Base-by-base conservation (phyloP, 1,139 yeast species). In the Saccharomycopsis crataegensis region DNA sequence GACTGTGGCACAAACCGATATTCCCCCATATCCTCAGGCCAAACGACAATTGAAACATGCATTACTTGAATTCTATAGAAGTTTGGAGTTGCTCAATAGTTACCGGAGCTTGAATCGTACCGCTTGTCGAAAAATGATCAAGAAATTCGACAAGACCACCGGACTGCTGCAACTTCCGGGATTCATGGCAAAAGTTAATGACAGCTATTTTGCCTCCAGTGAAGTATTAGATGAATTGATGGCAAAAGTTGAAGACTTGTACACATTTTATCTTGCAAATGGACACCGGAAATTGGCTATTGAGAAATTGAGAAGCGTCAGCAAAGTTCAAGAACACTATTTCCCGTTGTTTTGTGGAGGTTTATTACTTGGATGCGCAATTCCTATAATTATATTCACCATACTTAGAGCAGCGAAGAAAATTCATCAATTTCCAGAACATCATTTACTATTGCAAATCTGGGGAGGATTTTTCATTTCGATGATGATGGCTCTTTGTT, bases 381-480 rank as follows among this genome's bases (percentile, higher is more conserved):
- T 86, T 1, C 94, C 96, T 1, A 68, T 87, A 34, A 70, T 83
- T 34, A 64, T 74, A 1, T 71, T 81, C 47, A 82, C 79, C 0
- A 55, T 83, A 3, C 78, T 77, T 55, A 59, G 65, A 2, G 91
- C 83, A 0, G 61, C 83, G 0, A 63, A 68, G 50, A 72, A 70
- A 50, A 70, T 16, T 16, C 14, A 80, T 0, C 45, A 76, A 8
- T 62, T 62, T 43, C 53, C 64, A 28, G 70, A 70, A 46, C 0
- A 58, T 69, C 14, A 66, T 67, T 22, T 63, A 16, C 42, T 91
- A 56, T 68, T 93, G 49, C 98, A 94, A 63, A 76, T 93, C 4
- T 93, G 96, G 96, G 97, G 84, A 6, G 98, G 98, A 1, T 89
- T 89, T 66, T 79, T 90, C 60, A 64, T 90, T 55, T 67, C 85